Conservation (phyloP, 2,329 filamentous ascomycete species). For the Paraphaeosphaeria sporulosa region DNA sequence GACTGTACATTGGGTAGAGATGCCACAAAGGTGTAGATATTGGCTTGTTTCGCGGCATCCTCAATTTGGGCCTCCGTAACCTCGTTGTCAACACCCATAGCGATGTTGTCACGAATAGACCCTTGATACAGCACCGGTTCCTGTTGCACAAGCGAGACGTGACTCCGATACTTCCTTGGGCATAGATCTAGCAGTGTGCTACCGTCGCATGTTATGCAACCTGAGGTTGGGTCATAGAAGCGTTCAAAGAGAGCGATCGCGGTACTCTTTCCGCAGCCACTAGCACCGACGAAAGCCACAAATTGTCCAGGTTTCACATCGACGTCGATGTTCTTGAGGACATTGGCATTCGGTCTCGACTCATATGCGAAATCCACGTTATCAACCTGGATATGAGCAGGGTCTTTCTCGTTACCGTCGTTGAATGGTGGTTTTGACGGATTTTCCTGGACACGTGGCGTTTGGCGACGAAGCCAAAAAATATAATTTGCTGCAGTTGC, state of each 20-base stretch:
- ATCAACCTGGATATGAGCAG: constrained; percentile 48
- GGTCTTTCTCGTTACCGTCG: constrained; percentile 41
- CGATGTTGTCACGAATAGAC: constrained; percentile 87
- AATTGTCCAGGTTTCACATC: constrained; percentile 76
- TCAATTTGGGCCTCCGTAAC: constrained; percentile 77
- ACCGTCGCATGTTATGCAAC: constrained; percentile 80
- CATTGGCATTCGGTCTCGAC: constrained; percentile 75
- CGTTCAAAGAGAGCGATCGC: constrained; percentile 90
- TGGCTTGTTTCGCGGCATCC: constrained; percentile 75
- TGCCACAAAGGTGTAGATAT: constrained; percentile 42
- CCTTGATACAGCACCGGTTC: constrained; percentile 96
- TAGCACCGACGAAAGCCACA: constrained; percentile 87
- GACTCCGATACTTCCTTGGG: constrained; percentile 82
- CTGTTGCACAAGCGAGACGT: constrained; percentile 88
- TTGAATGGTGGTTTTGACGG: constrained; percentile 41
- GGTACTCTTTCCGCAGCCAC: constrained; percentile 92
- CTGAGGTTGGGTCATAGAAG: constrained; percentile 88
- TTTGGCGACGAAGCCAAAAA: constrained; percentile 52
- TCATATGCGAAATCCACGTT: constrained; percentile 86
- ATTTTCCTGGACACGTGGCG: constrained; percentile 49
- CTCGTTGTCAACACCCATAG: constrained; percentile 70
- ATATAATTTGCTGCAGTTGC: constrained; percentile 76
- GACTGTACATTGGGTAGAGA: constrained; percentile 62
- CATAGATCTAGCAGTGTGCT: constrained; percentile 77
- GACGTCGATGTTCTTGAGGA: constrained; percentile 83